A percentile compares a stretch with the other conserved stretches of the same genome.
phyloP scores from a whole-genome alignment of 2,329 filamentous ascomycete species.

The Alternaria rosae region DNA sequence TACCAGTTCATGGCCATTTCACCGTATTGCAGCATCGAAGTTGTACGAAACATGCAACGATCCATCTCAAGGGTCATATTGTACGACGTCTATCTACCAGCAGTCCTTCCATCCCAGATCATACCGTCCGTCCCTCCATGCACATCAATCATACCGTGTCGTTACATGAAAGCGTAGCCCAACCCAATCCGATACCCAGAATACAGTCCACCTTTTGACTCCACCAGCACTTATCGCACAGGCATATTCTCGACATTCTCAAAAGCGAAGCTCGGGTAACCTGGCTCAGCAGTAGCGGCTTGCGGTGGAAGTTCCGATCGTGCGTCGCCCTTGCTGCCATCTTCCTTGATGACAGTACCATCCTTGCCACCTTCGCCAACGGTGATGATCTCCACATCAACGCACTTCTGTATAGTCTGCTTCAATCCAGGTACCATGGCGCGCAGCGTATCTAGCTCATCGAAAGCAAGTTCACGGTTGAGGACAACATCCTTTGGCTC shows the following conservation, averaged over 20 bases:
- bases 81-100: background rate
- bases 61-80: background rate
- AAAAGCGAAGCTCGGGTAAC: constrained; percentile 82
- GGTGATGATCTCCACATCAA: constrained; percentile 73
- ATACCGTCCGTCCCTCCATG: background rate
- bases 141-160: background rate
- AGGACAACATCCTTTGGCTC: constrained; percentile 76
- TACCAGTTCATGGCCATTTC: background rate
- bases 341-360: constrained; percentile 63
- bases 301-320: constrained; percentile 63
- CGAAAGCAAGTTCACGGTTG: constrained; percentile 83
- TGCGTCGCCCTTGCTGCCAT: constrained; percentile 64
- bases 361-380: constrained; percentile 75
- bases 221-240: constrained; percentile 23
- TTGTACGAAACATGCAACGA: too few relatives aligned
- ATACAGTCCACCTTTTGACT: background rate
- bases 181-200: background rate
- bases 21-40: background rate
- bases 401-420: constrained; percentile 73
- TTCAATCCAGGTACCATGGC: constrained; percentile 83
- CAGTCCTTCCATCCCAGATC: background rate
- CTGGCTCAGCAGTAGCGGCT: constrained; percentile 81
- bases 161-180: background rate
- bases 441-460: constrained; percentile 77
- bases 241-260: constrained; percentile 69